Conservation (phyloP, 805 yeast genomes). For the Metschnikowia peoriensis region DNA sequence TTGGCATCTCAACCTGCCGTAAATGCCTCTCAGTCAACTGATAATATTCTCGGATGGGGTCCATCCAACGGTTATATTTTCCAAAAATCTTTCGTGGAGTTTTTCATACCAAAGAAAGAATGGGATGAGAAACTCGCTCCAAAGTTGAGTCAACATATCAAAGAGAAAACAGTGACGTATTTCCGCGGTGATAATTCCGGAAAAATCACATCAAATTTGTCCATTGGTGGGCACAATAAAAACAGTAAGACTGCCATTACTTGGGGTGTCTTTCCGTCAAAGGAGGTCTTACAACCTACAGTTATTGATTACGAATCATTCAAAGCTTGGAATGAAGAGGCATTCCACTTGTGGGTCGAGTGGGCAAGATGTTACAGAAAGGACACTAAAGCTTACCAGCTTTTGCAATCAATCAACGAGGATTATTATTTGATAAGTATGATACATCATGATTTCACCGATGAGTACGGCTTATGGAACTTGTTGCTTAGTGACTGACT, state of each 20-base stretch:
- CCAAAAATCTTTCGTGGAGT: constrained; percentile 87
- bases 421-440: constrained; percentile 77
- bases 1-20: constrained; percentile 96
- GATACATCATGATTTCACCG: constrained; percentile 78
- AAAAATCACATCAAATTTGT: constrained; percentile 59
- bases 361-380: constrained; percentile 83
- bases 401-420: constrained; percentile 60
- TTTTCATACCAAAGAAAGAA: constrained; percentile 68
- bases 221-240: constrained; percentile 29
- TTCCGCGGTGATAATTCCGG: constrained; percentile 68
- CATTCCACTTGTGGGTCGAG: constrained; percentile 84
- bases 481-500: constrained; percentile 41
- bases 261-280: constrained; percentile 95
- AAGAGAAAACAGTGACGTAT: constrained; percentile 59
- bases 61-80: constrained; percentile 84
- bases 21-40: constrained; percentile 73
- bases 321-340: constrained; percentile 95
- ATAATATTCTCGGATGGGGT: constrained; percentile 96
- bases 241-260: constrained; percentile 78
- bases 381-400: constrained; percentile 52
- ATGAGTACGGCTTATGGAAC: constrained; percentile 77
- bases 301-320: constrained; percentile 90
- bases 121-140: constrained; percentile 63
- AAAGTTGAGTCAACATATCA: constrained; percentile 38
- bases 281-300: constrained; percentile 89